A percentile compares a stretch with the other conserved stretches of the same genome.
These are phyloP conservation scores for Fusarium napiforme DNA, from an alignment of 2,329 filamentous ascomycete species.

Conservation along the genomic window DNA sequence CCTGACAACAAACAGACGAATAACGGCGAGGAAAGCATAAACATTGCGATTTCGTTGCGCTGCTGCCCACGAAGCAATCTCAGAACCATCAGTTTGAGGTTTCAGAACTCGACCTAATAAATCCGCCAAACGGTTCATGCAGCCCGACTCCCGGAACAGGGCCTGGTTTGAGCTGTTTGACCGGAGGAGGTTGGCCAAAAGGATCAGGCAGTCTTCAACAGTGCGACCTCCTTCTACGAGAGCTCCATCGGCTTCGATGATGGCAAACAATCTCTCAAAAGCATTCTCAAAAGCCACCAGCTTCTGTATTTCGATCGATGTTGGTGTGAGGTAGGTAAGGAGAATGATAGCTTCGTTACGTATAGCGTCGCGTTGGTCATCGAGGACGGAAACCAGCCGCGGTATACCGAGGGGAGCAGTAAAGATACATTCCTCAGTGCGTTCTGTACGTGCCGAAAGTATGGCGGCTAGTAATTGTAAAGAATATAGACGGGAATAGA, in stretches of 20 bases:
- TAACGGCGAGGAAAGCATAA: constrained; percentile 87
- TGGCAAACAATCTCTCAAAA: constrained; percentile 85
- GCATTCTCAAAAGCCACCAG: constrained; percentile 95
- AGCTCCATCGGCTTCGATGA: constrained; percentile 85
- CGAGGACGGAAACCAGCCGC: constrained; percentile 82
- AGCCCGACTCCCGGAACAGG: constrained; percentile 90
- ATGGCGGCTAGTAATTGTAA: constrained; percentile 91
- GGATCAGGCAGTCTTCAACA: constrained; percentile 91
- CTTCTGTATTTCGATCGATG: constrained; percentile 90
- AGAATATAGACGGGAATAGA: constrained; percentile 91
- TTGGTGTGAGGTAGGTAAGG: constrained; percentile 87
- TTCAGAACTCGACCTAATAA: constrained; percentile 72
- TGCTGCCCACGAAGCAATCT: constrained; percentile 78
- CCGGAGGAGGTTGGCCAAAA: constrained; percentile 88
- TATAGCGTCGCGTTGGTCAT: constrained; percentile 86
- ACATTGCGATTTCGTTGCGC: constrained; percentile 88
- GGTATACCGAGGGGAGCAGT: constrained; percentile 89
- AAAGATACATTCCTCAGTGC: constrained; percentile 94
- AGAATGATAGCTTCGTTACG: constrained; percentile 89
- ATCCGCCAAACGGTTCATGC: constrained; percentile 75
- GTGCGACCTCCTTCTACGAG: constrained; percentile 84
- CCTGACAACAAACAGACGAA: constrained; percentile 84
- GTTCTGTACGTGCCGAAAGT: constrained; percentile 83
- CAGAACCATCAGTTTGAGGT: constrained; percentile 62
- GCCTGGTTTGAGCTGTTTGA: constrained; percentile 93